Base-by-base conservation (phyloP, 2,329 filamentous ascomycete genomes). In the Colletotrichum eleusines region DNA sequence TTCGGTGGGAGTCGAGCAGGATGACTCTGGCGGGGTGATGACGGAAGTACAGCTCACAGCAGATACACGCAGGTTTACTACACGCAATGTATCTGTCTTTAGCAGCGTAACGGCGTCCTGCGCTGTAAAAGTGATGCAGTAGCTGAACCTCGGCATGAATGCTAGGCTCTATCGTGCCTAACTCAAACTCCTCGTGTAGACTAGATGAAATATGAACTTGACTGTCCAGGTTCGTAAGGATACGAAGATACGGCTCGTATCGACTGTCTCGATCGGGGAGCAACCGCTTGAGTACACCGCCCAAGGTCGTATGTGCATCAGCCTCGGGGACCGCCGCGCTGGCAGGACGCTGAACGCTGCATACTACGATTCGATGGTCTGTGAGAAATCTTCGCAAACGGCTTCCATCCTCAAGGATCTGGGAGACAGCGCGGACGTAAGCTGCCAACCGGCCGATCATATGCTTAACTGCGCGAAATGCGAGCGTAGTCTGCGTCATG, bases 21-120 rank as follows among this genome's bases (percentile, higher is more conserved):
- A 76, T 76, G 60, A 73, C 77, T 3, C 9, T 72, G 3, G 76
- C 77, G 0, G 81, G 81, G 59, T 86, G 84, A 16, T 81, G 60
- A 11, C 72, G 75, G 33, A 86, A 81, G 69, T 86, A 86, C 2
- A 84, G 76, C 48, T 77, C 77, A 74, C 85, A 88, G 61, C 82
- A 85, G 68, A 84, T 83, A 65, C 86, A 88, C 3, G 86, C 82
- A 0, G 81, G 80, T 74, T 88, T 88, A 74, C 85, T 88, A 69
- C 82, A 85, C 3, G 81, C 85, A 16, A 88, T 81, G 72, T 82
- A 87, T 3, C 76, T 75, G 67, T 87, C 85, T 5, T 76, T 64
- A 2, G 76, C 77, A 3, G 78, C 77, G 72, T 84, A 87, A 0
- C 20, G 31, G 1, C 81, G 73, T 0, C 73, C 44, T 0, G 74